Conservation (phyloP, 1,139 yeast species). For the Debaryomyces udenii region DNA sequence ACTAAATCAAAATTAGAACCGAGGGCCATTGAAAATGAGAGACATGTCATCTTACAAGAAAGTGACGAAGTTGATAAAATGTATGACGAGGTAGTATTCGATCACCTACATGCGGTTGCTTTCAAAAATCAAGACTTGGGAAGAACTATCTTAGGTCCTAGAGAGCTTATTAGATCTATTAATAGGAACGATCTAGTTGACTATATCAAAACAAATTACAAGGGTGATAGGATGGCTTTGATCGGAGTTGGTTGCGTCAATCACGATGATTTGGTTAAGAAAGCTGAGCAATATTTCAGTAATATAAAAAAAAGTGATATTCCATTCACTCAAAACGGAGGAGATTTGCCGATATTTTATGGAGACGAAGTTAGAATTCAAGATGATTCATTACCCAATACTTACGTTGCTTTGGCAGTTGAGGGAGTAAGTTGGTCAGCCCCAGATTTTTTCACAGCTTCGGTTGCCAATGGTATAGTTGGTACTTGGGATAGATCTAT, state of each 20-base stretch:
- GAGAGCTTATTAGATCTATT: slow-evolving; percentile 82
- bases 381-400: slow-evolving; percentile 82
- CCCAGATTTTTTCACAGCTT: slow-evolving; percentile 91
- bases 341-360: slow-evolving; percentile 76
- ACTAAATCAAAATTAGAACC: slow-evolving; percentile 84
- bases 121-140: slow-evolving; percentile 92
- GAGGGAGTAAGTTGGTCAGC: slow-evolving; percentile 99
- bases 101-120: slow-evolving; percentile 91
- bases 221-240: slow-evolving; percentile 96
- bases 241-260: slow-evolving; percentile 95
- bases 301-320: slow-evolving; percentile 66
- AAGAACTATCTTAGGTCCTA: slow-evolving; percentile 95
- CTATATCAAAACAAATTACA: slow-evolving; percentile 84
- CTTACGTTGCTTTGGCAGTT: slow-evolving; percentile 92
- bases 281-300: slow-evolving; percentile 79
- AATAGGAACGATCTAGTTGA: slow-evolving; percentile 72
- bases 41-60: slow-evolving; percentile 94
- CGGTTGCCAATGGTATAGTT: slow-evolving; percentile 93
- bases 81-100: slow-evolving; percentile 98
- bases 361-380: slow-evolving; percentile 87
- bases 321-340: slow-evolving; percentile 74
- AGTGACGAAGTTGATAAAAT: slow-evolving; percentile 97
- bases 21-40: slow-evolving; percentile 88
- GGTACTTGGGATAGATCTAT: slow-evolving; percentile 97
- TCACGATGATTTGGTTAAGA: slow-evolving; percentile 77